These are phyloP conservation scores for Aspergillus olivimuriae DNA, from an alignment of 495 filamentous ascomycete genomes.

Conservation along the genomic window DNA sequence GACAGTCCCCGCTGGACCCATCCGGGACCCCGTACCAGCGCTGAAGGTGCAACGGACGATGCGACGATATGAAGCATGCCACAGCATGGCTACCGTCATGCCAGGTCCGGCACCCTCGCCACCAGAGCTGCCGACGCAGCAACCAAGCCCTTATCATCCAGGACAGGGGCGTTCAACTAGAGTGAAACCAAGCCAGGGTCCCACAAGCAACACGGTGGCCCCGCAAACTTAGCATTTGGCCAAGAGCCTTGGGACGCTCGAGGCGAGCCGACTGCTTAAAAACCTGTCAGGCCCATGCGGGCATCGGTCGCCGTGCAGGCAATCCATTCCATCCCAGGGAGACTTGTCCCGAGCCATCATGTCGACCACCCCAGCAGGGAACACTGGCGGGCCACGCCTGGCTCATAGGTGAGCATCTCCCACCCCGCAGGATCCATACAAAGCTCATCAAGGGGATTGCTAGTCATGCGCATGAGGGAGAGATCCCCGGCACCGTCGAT, in stretches of 20 bases:
- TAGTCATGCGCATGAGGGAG: slow-evolving; percentile 53
- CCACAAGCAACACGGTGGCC: background rate
- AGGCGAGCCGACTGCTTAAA: background rate
- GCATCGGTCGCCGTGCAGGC: background rate
- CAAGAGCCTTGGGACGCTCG: background rate
- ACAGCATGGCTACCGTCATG: background rate
- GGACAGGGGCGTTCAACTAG: too few relatives aligned
- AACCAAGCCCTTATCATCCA: too few relatives aligned
- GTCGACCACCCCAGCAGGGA: background rate
- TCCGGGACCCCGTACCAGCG: background rate
- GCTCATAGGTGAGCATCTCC: background rate
- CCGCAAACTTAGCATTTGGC: background rate
- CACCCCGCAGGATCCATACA: background rate
- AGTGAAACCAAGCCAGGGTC: too few relatives aligned
- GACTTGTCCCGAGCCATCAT: background rate
- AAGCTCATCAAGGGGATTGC: background rate
- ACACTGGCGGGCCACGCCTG: background rate
- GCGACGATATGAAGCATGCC: background rate
- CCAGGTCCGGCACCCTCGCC: background rate
- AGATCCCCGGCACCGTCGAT: slow-evolving; percentile 53
- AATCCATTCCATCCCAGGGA: too few relatives aligned
- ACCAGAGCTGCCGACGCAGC: background rate
- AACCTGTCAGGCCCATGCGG: background rate
- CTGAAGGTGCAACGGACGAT: background rate
- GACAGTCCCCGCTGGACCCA: background rate